Conservation (phyloP, 148 eudicot genomes). For the Dianthus caryophyllus region DNA sequence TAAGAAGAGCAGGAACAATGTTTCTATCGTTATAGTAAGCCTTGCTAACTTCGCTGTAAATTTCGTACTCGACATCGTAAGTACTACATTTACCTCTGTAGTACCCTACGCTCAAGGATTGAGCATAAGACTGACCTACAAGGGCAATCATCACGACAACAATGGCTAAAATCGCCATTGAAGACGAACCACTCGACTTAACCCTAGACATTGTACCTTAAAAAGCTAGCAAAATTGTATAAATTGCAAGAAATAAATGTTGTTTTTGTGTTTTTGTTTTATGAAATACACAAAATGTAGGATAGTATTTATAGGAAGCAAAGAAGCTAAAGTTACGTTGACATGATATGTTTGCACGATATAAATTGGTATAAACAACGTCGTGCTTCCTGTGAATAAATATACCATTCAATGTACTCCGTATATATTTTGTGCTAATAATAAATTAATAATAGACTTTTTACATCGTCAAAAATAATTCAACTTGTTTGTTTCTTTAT, state of each 20-base stretch:
- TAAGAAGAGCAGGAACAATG: conserved; percentile 19
- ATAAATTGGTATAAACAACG: neutral
- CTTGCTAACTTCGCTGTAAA: conserved; percentile 4
- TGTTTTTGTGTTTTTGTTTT: conserved; percentile 1
- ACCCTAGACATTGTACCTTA: conserved; percentile 18
- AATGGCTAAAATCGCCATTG: conserved; percentile 10
- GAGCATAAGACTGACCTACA: conserved; percentile 20
- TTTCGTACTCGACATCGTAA: conserved; percentile 14
- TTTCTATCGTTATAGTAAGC: neutral
- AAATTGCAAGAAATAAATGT: neutral
- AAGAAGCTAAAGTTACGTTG: neutral
- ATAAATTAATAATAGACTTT: too few species aligned
- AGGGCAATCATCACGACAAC: conserved; percentile 17
- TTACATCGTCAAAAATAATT: too few species aligned
- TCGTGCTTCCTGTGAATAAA: neutral
- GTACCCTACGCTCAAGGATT: conserved; percentile 9
- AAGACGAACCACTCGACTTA: conserved; percentile 10
- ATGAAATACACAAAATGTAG: conserved; percentile 10
- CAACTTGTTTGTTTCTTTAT: too few species aligned
- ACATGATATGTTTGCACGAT: neutral
- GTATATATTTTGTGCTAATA: too few species aligned
- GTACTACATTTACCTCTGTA: conserved; percentile 15
- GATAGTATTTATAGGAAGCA: neutral
- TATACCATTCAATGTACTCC: neutral
- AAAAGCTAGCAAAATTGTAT: neutral